Evolutionary conservation across 2,329 filamentous ascomycete species (phyloP), one percentile per base, ranked within the genome.

Genomic region (Monilinia aucupariae): DNA sequence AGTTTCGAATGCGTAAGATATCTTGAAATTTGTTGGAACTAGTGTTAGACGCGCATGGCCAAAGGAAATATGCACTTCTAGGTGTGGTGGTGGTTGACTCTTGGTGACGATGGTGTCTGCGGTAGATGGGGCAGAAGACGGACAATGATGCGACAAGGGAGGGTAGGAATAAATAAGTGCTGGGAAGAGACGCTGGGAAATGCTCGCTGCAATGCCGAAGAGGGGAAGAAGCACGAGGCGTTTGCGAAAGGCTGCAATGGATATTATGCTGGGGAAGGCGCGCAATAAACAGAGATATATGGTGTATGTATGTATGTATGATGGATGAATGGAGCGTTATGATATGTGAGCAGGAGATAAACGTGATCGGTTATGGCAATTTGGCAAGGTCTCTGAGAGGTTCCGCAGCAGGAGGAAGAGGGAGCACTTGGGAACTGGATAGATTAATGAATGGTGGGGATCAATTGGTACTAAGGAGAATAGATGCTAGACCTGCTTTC

Each of bases 51-150:
- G 68, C 67, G 64, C 67, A 37, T n/a, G 59, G 61, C 25, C n/a
- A 67, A 65, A 66, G 68, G 65, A 68, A 66, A 65, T 61, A 69
- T 68, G 68, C 64, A 69, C 51, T 50, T 64, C 61, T 59, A 51
- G 49, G 47, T 47, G 34, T 54, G 58, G 47, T 47, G 39, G 59
- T 54, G 30, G 30, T 45, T 52, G 58, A 47, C 53, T 20, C 13
- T 34, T 34, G 47, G 41, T 37, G 39, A 32, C 22, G 50, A 20
- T 54, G 22, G 49, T 61, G 39, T 56, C 54, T 47, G 54, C 41
- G 20, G 39, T 34, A 54, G 59, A 56, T 62, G 59, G 53, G 59
- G 59, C 25, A 62, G 59, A 55, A 52, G 49, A 62, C 25, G 53
- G 27, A 48, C 59, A 48, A 53, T 55, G 50, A 58, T 58, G 37